Evolutionary conservation across 108 stramenopile species (phyloP).

Genomic region (Conticribra weissflogii): DNA sequence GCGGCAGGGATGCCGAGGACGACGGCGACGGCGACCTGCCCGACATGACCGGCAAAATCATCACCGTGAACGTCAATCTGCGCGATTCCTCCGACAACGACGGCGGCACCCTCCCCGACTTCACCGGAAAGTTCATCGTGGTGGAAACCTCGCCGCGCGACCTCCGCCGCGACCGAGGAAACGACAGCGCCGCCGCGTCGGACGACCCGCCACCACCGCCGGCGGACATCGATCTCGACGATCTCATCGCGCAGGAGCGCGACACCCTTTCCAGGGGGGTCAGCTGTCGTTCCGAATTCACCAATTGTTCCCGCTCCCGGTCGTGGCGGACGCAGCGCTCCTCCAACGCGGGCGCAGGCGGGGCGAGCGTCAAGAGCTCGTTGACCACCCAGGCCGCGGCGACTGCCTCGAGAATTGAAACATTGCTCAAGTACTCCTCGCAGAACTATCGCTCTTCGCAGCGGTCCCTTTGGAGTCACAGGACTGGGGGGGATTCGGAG

Average conservation of each 20-base stretch:
- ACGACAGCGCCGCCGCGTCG: not conserved
- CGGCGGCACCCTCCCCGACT: conserved; percentile 3
- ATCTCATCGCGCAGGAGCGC: not conserved
- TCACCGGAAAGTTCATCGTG: conserved; percentile 7
- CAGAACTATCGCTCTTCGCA: not conserved
- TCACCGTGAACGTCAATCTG: conserved; percentile 1
- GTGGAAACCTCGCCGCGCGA: conserved; percentile 4
- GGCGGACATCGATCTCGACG: not conserved
- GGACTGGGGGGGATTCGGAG: too few species aligned
- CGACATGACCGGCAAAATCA: conserved; percentile 14
- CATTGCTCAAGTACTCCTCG: not conserved
- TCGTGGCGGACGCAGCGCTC: not conserved
- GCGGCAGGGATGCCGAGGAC: too few species aligned
- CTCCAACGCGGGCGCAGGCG: not conserved
- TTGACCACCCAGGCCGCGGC: not conserved
- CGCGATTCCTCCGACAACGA: not conserved
- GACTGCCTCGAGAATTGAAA: not conserved
- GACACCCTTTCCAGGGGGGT: not conserved
- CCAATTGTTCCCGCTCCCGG: not conserved
- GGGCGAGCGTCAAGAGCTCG: not conserved
- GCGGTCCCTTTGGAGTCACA: conserved; percentile 8
- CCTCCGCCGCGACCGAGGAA: not conserved
- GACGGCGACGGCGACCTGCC: not conserved
- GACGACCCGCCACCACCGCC: not conserved
- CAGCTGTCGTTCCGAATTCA: not conserved